phyloP scores from a whole-genome alignment of 441 rosid genomes.

The Biscutella laevigata region DNA sequence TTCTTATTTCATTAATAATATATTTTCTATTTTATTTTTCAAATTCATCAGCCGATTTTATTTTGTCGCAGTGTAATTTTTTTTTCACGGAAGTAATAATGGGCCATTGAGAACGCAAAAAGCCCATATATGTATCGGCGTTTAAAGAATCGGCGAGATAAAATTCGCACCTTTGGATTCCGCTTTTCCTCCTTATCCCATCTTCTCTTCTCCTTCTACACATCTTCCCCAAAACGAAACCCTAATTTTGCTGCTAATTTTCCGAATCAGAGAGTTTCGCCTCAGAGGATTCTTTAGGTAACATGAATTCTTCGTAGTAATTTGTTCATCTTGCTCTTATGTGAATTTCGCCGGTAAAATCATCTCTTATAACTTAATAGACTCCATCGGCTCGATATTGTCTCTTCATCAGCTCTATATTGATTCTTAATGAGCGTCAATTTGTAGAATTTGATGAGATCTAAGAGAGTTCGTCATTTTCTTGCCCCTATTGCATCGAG shows the following conservation, averaged over 20 bases:
- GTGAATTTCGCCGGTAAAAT: neutral
- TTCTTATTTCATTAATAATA: too few relatives aligned
- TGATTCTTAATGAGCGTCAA: neutral
- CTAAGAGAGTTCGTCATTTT: neutral
- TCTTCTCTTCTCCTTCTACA: neutral
- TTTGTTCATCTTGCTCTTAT: too few relatives aligned
- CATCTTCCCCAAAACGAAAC: slow-evolving; percentile 15
- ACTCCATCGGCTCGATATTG: neutral
- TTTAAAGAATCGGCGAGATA: slow-evolving; percentile 3
- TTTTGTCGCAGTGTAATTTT: too few relatives aligned
- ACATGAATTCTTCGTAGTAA: too few relatives aligned
- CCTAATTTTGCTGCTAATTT: slow-evolving; percentile 12
- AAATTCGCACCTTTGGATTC: neutral
- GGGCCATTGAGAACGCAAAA: neutral
- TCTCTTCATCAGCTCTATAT: neutral
- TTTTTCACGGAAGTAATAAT: too few relatives aligned
- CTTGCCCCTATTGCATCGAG: too few relatives aligned
- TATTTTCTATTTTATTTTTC: too few relatives aligned
- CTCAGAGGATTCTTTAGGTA: slow-evolving; percentile 8
- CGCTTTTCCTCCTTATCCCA: neutral
- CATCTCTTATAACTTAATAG: neutral
- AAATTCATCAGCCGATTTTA: too few relatives aligned
- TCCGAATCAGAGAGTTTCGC: neutral
- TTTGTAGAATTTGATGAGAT: neutral
- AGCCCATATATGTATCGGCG: slow-evolving; percentile 1